Evolutionary conservation across 805 yeast species (phyloP).

Genomic region (Peterozyma toletana): DNA sequence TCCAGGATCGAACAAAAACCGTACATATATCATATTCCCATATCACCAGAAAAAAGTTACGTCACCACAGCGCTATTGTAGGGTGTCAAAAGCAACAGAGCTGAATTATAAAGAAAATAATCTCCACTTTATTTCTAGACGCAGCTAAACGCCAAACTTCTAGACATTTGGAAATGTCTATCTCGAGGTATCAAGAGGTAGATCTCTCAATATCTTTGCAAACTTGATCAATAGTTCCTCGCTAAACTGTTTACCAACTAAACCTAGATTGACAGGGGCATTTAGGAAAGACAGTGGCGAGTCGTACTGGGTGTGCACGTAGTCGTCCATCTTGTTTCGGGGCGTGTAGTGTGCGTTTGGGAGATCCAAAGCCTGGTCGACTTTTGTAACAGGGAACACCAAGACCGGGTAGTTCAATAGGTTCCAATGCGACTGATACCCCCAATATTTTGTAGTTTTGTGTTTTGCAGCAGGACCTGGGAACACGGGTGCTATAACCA

Average conservation of each 20-base stretch:
- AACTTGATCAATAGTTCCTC: slow-evolving; percentile 35
- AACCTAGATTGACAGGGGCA: slow-evolving; percentile 43
- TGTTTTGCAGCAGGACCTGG: slow-evolving; percentile 61
- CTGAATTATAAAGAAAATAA: too few relatives aligned
- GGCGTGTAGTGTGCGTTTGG: slow-evolving; percentile 11
- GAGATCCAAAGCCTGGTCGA: slow-evolving; percentile 24
- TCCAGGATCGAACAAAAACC: too few relatives aligned
- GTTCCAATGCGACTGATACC: slow-evolving; percentile 67
- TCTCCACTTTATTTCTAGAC: too few relatives aligned
- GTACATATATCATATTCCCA: too few relatives aligned
- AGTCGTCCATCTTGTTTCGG: slow-evolving; percentile 18
- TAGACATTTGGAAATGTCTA: too few relatives aligned
- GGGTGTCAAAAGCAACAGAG: too few relatives aligned
- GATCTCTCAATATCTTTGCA: too few relatives aligned
- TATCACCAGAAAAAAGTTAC: too few relatives aligned
- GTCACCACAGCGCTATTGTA: too few relatives aligned
- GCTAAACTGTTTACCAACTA: slow-evolving; percentile 42
- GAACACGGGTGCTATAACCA: slow-evolving; percentile 55
- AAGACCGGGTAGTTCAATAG: slow-evolving; percentile 59
- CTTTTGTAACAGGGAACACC: slow-evolving; percentile 47
- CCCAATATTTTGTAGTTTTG: slow-evolving; percentile 58
- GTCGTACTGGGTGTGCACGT: slow-evolving; percentile 23
- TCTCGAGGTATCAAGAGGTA: too few relatives aligned
- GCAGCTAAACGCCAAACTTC: too few relatives aligned
- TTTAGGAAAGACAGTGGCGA: slow-evolving; percentile 28